Base-by-base conservation (phyloP, 768 basidiomycete genomes). In the Leccinum truebloodii region DNA sequence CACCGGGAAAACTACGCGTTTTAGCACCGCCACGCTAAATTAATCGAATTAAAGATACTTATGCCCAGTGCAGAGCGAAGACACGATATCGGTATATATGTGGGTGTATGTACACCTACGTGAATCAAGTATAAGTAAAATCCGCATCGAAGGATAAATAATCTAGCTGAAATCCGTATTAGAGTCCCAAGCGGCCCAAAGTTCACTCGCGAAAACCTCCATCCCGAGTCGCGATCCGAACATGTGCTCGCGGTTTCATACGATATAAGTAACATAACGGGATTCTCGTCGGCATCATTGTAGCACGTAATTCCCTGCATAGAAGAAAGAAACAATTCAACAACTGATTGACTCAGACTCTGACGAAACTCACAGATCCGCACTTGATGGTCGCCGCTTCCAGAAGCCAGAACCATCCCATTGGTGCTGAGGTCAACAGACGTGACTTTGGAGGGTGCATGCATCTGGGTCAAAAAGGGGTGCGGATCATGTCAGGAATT, bases 341-440 rank as follows among this genome's bases (percentile, higher is more conserved):
- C 50, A 53, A 39, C 18, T 63, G 63, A 67, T 66, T 60, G 37
- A 61, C 63, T 62, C 50, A 46, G 28, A 48, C 30, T 51, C 44
- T 34, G 50, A 54, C 51, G 51, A 30, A 48, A 65, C 73, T 64
- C 58, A 78, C 76, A 78, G 61, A 77, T 76, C 61, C 77, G 71
- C 55, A 75, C 73, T 64, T 71, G 63, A 53, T 65, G 66, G 64
- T 77, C 76, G 26, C 76, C 76, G 28, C 76, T 77, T 60, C 76
- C 76, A 2, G 77, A 78, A 56, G 72, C 78, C 18, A 77, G 63
- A 34, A 65, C 44, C 18, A 58, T 61, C 6, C 76, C 77, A 54
- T 72, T 65, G 24, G 59, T 65, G 59, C 73, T 71, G 54, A 77
- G 68, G 69, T 75, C 78, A n/a, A 77, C 75, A 35, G 77, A 73